Percentiles rank a stretch among this genome's conserved stretches.
Evolutionary conservation across 768 basidiomycete species (phyloP).

Genomic region (Boletus barrowsii): DNA sequence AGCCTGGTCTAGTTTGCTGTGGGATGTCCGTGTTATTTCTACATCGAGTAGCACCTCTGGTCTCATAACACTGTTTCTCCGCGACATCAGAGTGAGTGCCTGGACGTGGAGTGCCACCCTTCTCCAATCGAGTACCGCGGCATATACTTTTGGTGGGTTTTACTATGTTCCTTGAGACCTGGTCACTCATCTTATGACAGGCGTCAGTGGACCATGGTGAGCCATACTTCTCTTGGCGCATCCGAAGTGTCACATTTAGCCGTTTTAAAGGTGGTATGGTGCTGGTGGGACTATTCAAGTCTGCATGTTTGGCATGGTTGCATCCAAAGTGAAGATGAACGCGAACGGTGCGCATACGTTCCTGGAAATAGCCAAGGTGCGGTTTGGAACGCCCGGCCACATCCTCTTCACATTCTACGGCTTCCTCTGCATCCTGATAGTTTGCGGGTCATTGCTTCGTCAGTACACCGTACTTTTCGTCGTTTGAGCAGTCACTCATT

Average conservation of each 20-base stretch:
- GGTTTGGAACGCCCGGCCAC: slow-evolving; percentile 47
- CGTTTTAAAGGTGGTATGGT: too few relatives aligned
- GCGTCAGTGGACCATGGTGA: too few relatives aligned
- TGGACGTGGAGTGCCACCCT: slow-evolving; percentile 60
- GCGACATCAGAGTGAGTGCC: slow-evolving; percentile 40
- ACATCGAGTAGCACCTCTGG: neutral
- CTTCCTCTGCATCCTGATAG: slow-evolving; percentile 49
- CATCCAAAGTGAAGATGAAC: slow-evolving; percentile 51
- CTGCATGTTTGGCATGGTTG: too few relatives aligned
- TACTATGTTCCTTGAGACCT: neutral
- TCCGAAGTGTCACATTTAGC: too few relatives aligned
- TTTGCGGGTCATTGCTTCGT: slow-evolving; percentile 50
- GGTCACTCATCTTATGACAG: too few relatives aligned
- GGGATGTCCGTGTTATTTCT: slow-evolving; percentile 37
- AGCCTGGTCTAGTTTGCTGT: slow-evolving; percentile 50
- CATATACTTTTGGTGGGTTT: slow-evolving; percentile 42
- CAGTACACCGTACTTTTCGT: slow-evolving; percentile 12
- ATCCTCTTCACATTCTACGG: slow-evolving; percentile 52
- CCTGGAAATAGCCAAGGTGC: slow-evolving; percentile 51
- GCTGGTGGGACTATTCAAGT: slow-evolving; percentile 49
- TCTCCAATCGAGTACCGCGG: slow-evolving; percentile 51
- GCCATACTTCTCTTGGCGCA: too few relatives aligned
- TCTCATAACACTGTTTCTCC: neutral
- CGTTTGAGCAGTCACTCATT: neutral
- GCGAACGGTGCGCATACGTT: slow-evolving; percentile 58